Conservation (phyloP, 2,329 filamentous ascomycete genomes). For the Cercospora zeina region DNA sequence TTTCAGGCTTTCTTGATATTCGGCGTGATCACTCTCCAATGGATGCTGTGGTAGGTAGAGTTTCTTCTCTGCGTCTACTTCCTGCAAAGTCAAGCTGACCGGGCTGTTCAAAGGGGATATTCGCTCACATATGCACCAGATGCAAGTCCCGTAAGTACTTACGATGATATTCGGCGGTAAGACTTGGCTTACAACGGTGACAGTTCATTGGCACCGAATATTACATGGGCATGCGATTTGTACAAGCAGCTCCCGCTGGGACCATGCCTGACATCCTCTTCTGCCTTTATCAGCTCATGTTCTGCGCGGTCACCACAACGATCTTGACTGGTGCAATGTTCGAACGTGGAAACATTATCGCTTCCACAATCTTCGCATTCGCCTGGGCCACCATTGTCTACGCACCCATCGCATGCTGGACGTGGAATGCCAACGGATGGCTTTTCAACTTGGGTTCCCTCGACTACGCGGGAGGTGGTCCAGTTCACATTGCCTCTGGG, state of each 20-base stretch:
- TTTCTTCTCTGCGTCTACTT: too few relatives aligned
- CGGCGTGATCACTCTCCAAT: slow-evolving; percentile 58
- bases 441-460: slow-evolving; percentile 60
- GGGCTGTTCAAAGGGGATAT: too few relatives aligned
- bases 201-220: slow-evolving; percentile 64
- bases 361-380: slow-evolving; percentile 65
- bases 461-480: slow-evolving; percentile 63
- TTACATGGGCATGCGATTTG: slow-evolving; percentile 63
- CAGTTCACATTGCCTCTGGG: slow-evolving; percentile 64
- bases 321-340: slow-evolving; percentile 66
- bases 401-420: slow-evolving; percentile 64
- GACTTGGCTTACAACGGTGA: slow-evolving; percentile 51
- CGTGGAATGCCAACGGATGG: slow-evolving; percentile 67
- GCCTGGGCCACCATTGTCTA: slow-evolving; percentile 66
- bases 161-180: not conserved
- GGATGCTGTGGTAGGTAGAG: slow-evolving; percentile 66
- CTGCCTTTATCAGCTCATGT: slow-evolving; percentile 65
- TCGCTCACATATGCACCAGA: slow-evolving; percentile 52
- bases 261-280: slow-evolving; percentile 54
- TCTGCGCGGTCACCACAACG: slow-evolving; percentile 62
- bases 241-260: slow-evolving; percentile 58
- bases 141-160: slow-evolving; percentile 3
- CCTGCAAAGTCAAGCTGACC: too few relatives aligned
- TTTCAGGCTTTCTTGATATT: slow-evolving; percentile 63
- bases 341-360: slow-evolving; percentile 63